phyloP scores from a whole-genome alignment of 1,139 yeast genomes.

The Kazachstania sp. region DNA sequence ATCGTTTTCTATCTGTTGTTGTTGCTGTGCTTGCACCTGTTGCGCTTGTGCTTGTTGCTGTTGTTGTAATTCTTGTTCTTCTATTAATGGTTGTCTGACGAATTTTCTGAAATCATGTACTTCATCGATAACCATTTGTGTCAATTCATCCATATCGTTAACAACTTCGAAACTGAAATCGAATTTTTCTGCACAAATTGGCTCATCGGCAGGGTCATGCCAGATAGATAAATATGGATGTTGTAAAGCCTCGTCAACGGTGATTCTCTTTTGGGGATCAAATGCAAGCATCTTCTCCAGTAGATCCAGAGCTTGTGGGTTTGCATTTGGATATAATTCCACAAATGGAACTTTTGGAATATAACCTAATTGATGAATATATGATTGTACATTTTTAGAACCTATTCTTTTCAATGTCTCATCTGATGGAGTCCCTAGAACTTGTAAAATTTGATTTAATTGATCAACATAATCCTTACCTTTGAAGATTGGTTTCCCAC shows the following conservation, averaged over 20 bases:
- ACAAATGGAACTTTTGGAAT: slow-evolving; percentile 74
- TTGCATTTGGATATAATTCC: slow-evolving; percentile 72
- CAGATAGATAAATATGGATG: slow-evolving; percentile 88
- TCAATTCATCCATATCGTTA: slow-evolving; percentile 73
- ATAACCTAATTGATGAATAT: slow-evolving; percentile 76
- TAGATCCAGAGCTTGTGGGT: slow-evolving; percentile 80
- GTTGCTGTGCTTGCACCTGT: slow-evolving; percentile 12
- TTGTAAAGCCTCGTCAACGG: slow-evolving; percentile 80
- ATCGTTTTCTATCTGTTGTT: slow-evolving; percentile 9
- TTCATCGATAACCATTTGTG: slow-evolving; percentile 71
- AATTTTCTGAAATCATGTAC: slow-evolving; percentile 72
- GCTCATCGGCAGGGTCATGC: slow-evolving; percentile 97
- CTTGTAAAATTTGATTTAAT: slow-evolving; percentile 74
- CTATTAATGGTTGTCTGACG: slow-evolving; percentile 63
- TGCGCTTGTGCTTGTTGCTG: slow-evolving; percentile 23
- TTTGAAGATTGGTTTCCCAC: slow-evolving; percentile 86
- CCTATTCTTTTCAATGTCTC: slow-evolving; percentile 80
- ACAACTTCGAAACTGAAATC: slow-evolving; percentile 87
- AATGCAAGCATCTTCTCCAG: slow-evolving; percentile 75
- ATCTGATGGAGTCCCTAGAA: slow-evolving; percentile 88
- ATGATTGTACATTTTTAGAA: slow-evolving; percentile 83
- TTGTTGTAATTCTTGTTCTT: slow-evolving; percentile 38
- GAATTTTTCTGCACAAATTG: slow-evolving; percentile 73
- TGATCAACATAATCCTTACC: slow-evolving; percentile 97
- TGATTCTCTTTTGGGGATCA: slow-evolving; percentile 79